Conservation (phyloP, 176 grass and related monocot species). For the Musa beccarii region DNA sequence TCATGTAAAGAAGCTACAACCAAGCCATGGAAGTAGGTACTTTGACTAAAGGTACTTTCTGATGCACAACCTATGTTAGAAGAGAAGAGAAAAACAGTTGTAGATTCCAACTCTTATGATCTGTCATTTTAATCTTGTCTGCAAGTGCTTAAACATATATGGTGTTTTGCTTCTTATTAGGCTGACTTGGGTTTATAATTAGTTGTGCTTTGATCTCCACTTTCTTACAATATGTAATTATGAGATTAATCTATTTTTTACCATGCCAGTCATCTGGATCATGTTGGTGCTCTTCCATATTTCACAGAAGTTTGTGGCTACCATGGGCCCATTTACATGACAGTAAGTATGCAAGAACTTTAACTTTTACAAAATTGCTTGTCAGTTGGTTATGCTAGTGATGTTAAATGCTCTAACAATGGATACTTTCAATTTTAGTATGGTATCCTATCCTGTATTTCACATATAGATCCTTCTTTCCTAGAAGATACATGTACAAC, state of each 20-base stretch:
- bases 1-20: too few species aligned
- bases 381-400: not conserved
- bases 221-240: not conserved
- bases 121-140: too few species aligned
- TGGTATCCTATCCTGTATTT: not conserved
- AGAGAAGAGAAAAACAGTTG: too few species aligned
- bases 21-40: too few species aligned
- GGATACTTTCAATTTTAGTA: not conserved
- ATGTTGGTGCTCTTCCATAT: constrained; percentile 83
- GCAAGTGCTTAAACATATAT: too few species aligned
- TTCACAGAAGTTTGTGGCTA: constrained; percentile 90
- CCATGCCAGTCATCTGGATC: constrained; percentile 77
- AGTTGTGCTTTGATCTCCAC: not conserved
- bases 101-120: too few species aligned
- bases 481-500: not conserved
- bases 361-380: not conserved
- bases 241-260: not conserved
- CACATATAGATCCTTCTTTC: not conserved
- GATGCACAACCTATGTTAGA: too few species aligned
- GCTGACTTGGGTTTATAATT: too few species aligned
- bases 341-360: constrained; percentile 29
- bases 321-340: constrained; percentile 83
- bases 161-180: too few species aligned
- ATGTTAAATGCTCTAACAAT: not conserved
- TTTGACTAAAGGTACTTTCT: too few species aligned